phyloP scores from a whole-genome alignment of 2,329 filamentous ascomycete species.

The Hansfordia pulvinata region DNA sequence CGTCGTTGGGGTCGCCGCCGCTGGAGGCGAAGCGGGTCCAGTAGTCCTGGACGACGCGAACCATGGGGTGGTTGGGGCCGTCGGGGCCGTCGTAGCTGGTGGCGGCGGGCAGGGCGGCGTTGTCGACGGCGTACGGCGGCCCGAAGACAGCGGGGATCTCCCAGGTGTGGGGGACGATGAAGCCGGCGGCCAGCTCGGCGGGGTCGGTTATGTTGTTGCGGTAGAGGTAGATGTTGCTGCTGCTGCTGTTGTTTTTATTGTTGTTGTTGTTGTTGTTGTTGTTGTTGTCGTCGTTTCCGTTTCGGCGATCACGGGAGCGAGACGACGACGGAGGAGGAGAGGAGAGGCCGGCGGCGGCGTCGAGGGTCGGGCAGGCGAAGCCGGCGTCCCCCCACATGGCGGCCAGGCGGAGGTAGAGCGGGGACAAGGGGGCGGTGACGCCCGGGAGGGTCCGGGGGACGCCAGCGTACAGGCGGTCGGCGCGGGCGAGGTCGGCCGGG shows the following conservation, averaged over 20 bases:
- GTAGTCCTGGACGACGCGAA: slow-evolving; percentile 52
- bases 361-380: slow-evolving; percentile 50
- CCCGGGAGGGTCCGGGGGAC: no score
- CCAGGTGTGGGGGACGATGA: slow-evolving; percentile 53
- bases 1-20: no score
- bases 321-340: no score
- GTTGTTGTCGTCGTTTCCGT: no score
- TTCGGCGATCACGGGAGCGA: no score
- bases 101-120: slow-evolving; percentile 35
- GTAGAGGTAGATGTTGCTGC: slow-evolving; percentile 63
- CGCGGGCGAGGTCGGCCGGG: slow-evolving; percentile 28
- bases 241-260: no score
- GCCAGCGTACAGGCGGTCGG: slow-evolving; percentile 43
- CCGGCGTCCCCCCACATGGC: slow-evolving; percentile 50
- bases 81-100: slow-evolving; percentile 38
- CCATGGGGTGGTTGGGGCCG: slow-evolving; percentile 39
- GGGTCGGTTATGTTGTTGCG: slow-evolving; percentile 55
- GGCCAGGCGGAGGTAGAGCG: slow-evolving; percentile 43
- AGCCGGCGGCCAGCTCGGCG: slow-evolving; percentile 31
- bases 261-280: no score
- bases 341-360: slow-evolving; percentile 34
- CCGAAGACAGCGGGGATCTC: slow-evolving; percentile 59
- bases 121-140: no score
- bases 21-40: slow-evolving; percentile 70
- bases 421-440: no score